Evolutionary conservation across 768 basidiomycete genomes (phyloP).

Genomic region (Mycena epipterygia): DNA sequence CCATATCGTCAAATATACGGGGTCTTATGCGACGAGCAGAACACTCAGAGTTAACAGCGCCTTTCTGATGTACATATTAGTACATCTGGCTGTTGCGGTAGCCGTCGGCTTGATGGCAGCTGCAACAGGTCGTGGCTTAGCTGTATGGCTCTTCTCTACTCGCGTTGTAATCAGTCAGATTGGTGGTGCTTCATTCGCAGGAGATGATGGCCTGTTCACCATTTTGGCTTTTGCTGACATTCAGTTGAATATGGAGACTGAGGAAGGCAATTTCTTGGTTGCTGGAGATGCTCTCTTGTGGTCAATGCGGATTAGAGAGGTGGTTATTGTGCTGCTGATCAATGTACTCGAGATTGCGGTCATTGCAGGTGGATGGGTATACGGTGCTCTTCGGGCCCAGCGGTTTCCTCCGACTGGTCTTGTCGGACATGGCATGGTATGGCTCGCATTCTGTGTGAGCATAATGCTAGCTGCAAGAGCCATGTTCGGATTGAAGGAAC

Average conservation of each 20-base stretch:
- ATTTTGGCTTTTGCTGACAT: background rate
- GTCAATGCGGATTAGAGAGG: background rate
- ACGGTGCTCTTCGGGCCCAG: background rate
- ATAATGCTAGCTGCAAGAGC: background rate
- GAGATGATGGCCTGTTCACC: background rate
- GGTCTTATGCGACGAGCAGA: background rate
- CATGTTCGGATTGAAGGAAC: background rate
- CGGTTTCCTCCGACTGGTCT: background rate
- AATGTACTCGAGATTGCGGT: background rate
- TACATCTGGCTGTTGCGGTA: background rate
- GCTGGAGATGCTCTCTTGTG: background rate
- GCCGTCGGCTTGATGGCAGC: background rate
- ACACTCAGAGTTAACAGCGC: background rate
- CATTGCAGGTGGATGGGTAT: background rate
- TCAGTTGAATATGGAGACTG: background rate
- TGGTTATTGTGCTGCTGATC: background rate
- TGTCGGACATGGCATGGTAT: background rate
- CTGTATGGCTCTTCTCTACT: slow-evolving; percentile 1
- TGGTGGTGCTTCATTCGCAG: background rate
- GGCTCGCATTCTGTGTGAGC: background rate
- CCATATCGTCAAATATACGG: background rate
- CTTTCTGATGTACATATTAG: background rate
- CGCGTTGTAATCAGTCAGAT: background rate
- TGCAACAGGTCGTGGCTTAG: background rate
- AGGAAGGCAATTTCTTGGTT: background rate